Conservation (phyloP, 2,329 filamentous ascomycete genomes). For the Pseudogymnoascus sp. region DNA sequence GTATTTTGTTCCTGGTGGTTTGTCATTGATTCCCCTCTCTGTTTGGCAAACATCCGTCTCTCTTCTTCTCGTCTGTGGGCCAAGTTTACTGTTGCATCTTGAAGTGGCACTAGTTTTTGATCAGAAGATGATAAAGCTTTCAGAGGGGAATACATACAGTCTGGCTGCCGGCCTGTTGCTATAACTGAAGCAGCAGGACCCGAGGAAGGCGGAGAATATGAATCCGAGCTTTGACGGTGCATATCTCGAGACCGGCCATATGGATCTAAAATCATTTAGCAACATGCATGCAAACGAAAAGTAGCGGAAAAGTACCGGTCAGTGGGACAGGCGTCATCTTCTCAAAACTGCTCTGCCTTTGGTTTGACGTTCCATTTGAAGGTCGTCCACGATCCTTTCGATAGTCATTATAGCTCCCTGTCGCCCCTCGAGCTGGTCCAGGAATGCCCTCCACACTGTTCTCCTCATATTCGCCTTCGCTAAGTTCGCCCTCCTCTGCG, state of each 20-base stretch:
- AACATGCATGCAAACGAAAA: neutral
- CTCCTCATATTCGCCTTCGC: constrained; percentile 59
- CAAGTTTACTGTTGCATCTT: neutral
- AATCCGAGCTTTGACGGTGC: constrained; percentile 5
- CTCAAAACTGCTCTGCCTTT: neutral
- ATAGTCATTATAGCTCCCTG: neutral
- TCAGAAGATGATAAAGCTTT: neutral
- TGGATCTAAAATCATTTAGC: constrained; percentile 1
- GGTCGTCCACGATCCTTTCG: neutral
- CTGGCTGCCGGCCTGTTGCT: neutral
- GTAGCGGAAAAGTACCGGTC: neutral
- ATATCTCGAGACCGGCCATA: neutral
- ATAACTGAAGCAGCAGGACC: neutral
- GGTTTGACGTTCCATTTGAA: neutral
- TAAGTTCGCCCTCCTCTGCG: constrained; percentile 70
- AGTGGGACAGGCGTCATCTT: neutral
- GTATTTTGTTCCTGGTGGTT: neutral
- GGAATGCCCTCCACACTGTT: neutral
- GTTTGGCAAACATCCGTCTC: neutral
- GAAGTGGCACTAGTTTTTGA: neutral
- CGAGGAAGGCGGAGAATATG: constrained; percentile 3
- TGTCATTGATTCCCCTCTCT: neutral
- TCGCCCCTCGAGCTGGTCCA: neutral
- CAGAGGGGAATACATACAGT: neutral
- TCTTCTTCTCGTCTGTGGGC: neutral